Base-by-base conservation (phyloP, 805 yeast species). In the Cephaloascus fragrans region DNA sequence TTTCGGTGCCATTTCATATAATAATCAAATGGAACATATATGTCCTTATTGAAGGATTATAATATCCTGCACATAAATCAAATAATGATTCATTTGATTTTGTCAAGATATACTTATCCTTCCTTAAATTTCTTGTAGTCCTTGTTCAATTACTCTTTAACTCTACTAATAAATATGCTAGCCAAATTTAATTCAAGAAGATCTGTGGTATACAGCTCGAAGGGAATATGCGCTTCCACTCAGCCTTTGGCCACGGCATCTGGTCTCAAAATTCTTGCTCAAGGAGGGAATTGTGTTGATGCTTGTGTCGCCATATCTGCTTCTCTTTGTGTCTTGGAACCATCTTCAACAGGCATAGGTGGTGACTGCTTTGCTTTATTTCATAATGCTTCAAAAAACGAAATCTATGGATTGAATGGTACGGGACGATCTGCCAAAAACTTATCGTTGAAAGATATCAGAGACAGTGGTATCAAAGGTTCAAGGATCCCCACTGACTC, bases 231-330 rank as follows among this genome's bases (percentile, higher is more conserved):
- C 2, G 71, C 85, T 1, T 77, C 88, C 2, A 66, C 89, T 0
- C 93, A 85, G 57, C 85, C 90, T 3, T 57, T 80, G 37, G 94
- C 93, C 26, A 75, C 77, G 38, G 76, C 83, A 1, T 90, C 88
- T 0, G 89, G 87, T 3, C 55, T 80, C 26, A 69, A 70, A 51
- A 73, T 83, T 28, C 66, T 84, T 20, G 77, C 73, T 18, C 61
- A 63, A 43, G 93, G 94, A 3, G 93, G 95, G 3, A 84, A 84
- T 53, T 73, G 79, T 44, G 77, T 77, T 14, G 83, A 77, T 48
- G 83, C 83, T 12, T 70, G 76, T 10, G 73, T 77, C 18, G 82
- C 83, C 0, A 71, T 73, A 3, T 64, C 77, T 4, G 80, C 81
- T 3, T 74, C 73, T 3, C 53, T 77, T 5, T 62, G 75, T 43